Conservation (phyloP, 768 basidiomycete species). For the Psilocybe sp. region DNA sequence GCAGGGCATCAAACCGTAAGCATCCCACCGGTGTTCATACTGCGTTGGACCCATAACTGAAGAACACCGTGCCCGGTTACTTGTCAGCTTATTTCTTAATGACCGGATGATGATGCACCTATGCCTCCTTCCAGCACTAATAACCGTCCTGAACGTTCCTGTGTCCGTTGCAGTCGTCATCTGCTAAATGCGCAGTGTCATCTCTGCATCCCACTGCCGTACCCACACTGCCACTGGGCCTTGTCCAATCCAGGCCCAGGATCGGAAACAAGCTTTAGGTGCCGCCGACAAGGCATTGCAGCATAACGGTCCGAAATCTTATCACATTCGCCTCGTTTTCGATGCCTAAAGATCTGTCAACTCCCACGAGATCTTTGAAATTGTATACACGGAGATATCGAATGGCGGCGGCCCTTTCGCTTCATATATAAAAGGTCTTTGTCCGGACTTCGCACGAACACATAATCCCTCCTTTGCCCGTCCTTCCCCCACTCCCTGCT, state of each 20-base stretch:
- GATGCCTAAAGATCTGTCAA: slow-evolving; percentile 4
- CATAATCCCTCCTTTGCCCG: no score
- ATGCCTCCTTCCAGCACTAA: no score
- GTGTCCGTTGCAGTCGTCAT: no score
- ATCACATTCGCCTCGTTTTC: slow-evolving; percentile 8
- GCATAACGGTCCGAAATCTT: slow-evolving; percentile 10
- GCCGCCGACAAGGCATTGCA: background rate
- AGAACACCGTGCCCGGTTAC: slow-evolving; percentile 15
- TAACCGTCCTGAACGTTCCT: no score
- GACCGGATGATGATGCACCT: no score
- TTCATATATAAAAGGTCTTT: no score
- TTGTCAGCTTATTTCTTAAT: background rate
- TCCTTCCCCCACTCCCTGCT: no score
- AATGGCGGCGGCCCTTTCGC: no score
- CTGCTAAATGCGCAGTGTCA: no score
- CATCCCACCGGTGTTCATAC: slow-evolving; percentile 16
- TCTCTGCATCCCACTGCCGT: no score
- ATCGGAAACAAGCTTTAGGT: slow-evolving; percentile 2
- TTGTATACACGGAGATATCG: background rate
- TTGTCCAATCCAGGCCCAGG: background rate
- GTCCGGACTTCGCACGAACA: no score
- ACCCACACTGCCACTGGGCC: no score
- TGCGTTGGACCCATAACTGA: background rate
- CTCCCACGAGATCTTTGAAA: slow-evolving; percentile 6
- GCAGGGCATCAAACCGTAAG: slow-evolving; percentile 5